A percentile compares a stretch with the other conserved stretches of the same genome.
These are phyloP conservation scores for Dactylorhiza incarnata DNA, from an alignment of 106 monocot species.

Conservation along the genomic window DNA sequence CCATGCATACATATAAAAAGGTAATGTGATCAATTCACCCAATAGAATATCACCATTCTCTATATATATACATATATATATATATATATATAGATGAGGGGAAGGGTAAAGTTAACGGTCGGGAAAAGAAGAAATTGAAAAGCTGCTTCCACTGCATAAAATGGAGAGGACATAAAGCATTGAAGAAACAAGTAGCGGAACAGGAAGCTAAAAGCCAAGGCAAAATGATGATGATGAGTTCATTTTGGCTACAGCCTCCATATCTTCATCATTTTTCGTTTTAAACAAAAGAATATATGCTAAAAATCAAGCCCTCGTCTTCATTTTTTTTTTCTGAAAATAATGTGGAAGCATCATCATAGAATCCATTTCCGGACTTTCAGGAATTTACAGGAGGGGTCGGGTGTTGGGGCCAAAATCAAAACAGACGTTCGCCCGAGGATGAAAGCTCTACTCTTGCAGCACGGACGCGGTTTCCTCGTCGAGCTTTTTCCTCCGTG, in stretches of 20 bases:
- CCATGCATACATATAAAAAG: background rate
- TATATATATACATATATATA: too few relatives aligned
- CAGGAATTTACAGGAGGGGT: constrained; percentile 10
- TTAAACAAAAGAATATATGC: constrained; percentile 6
- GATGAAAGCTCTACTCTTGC: constrained; percentile 3
- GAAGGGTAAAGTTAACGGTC: constrained; percentile 3
- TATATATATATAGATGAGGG: background rate
- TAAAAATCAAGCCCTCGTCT: background rate
- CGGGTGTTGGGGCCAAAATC: constrained; percentile 1
- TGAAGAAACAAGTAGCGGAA: background rate
- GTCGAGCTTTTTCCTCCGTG: background rate
- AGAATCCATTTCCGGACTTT: background rate
- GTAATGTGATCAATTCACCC: background rate
- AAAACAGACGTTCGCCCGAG: background rate
- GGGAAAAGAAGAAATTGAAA: background rate
- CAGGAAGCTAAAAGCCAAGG: background rate
- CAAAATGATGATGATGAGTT: background rate
- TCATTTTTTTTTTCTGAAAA: constrained; percentile 11
- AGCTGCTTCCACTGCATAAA: background rate
- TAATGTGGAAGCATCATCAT: constrained; percentile 3
- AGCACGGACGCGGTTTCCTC: background rate
- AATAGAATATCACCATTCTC: background rate
- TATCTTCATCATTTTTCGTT: background rate
- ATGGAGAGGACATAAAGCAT: background rate
- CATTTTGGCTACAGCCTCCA: constrained; percentile 5